Percentiles rank a stretch among this genome's conserved stretches.
Evolutionary conservation across 2,329 filamentous ascomycete genomes (phyloP).

Genomic region (Ophiostoma triangulosporum): DNA sequence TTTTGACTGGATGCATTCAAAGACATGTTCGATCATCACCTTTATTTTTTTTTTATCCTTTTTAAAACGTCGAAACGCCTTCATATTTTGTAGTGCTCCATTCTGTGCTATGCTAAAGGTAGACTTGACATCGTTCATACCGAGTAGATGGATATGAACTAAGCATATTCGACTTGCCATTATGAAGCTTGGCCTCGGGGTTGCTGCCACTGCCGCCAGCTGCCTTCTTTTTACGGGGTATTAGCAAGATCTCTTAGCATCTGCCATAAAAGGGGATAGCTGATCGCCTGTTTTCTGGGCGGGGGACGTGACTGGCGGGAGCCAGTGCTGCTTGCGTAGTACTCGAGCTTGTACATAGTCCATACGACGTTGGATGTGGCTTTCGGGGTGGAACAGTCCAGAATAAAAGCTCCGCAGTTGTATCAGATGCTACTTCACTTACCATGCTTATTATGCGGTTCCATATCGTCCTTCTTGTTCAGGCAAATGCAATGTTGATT

Average conservation of each 20-base stretch:
- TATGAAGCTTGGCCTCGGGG: neutral
- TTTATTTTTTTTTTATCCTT: too few relatives aligned
- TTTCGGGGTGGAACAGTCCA: neutral
- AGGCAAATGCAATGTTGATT: neutral
- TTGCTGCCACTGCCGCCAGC: neutral
- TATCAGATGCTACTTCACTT: neutral
- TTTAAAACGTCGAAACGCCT: too few relatives aligned
- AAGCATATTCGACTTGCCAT: neutral
- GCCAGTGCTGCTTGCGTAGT: too few relatives aligned
- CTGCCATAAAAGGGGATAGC: neutral
- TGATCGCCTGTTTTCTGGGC: neutral
- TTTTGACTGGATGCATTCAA: too few relatives aligned
- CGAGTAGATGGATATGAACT: too few relatives aligned
- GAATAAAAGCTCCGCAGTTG: neutral
- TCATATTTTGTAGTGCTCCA: too few relatives aligned
- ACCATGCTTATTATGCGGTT: neutral
- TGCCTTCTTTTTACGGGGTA: neutral
- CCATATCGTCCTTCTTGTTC: neutral
- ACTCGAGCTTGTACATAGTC: too few relatives aligned
- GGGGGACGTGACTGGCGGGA: neutral
- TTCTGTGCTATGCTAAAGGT: too few relatives aligned
- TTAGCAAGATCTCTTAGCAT: neutral
- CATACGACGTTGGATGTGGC: neutral
- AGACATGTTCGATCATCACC: too few relatives aligned
- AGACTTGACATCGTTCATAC: too few relatives aligned